Evolutionary conservation across 140 eudicot genomes (phyloP).

Genomic region (Anethum foeniculum): DNA sequence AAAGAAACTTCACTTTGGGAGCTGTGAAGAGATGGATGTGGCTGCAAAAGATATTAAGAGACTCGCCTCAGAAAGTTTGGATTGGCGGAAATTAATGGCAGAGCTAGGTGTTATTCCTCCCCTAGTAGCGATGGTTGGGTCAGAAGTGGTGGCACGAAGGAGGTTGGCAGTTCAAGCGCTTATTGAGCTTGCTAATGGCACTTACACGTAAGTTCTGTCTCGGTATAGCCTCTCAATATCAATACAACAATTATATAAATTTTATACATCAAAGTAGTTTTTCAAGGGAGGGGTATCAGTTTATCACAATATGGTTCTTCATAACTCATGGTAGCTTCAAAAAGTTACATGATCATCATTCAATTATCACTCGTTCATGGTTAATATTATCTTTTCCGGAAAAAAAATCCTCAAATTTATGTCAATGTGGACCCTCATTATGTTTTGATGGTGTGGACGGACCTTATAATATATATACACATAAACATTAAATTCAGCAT

Average conservation of each 20-base stretch:
- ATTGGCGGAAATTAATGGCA: slow-evolving; percentile 57
- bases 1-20: slow-evolving; percentile 85
- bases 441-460: slow-evolving; percentile 12
- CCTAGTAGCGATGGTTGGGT: slow-evolving; percentile 72
- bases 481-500: background rate
- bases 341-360: background rate
- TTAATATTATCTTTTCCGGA: background rate
- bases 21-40: slow-evolving; percentile 63
- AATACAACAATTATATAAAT: background rate
- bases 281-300: background rate
- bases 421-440: background rate
- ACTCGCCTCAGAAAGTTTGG: slow-evolving; percentile 46
- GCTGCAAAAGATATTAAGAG: slow-evolving; percentile 53
- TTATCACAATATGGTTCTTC: background rate
- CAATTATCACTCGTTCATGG: background rate
- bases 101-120: slow-evolving; percentile 94
- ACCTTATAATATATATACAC: slow-evolving; percentile 12
- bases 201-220: slow-evolving; percentile 68
- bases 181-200: slow-evolving; percentile 61
- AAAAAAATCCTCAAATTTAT: background rate
- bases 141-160: slow-evolving; percentile 35
- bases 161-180: slow-evolving; percentile 68
- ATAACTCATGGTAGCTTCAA: background rate
- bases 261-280: background rate
- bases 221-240: background rate